Conservation (phyloP, 2,329 filamentous ascomycete genomes). For the Orbilia javanica region DNA sequence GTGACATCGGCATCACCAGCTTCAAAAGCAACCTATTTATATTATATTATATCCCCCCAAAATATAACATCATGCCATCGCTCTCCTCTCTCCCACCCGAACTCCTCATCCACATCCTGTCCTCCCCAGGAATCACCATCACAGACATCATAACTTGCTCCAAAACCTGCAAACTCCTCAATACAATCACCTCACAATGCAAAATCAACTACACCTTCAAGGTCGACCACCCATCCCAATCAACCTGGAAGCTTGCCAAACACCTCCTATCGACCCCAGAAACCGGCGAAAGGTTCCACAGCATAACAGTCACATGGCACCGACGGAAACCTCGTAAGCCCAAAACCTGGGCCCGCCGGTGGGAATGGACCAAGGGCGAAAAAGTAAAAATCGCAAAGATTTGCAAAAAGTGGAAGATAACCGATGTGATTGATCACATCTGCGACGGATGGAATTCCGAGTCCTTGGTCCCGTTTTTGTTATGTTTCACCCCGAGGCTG, state of each 20-base stretch:
- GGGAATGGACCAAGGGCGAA: constrained; percentile 9
- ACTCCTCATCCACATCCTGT: constrained; percentile 20
- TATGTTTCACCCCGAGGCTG: constrained; percentile 18
- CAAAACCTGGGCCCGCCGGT: constrained; percentile 11
- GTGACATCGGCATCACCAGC: too few species aligned
- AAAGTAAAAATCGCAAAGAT: background rate
- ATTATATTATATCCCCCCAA: too few species aligned
- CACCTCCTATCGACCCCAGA: background rate
- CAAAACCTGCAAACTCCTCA: constrained; percentile 1
- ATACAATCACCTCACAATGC: constrained; percentile 6
- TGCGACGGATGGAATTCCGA: constrained; percentile 17
- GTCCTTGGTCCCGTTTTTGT: constrained; percentile 20
- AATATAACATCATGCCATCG: background rate
- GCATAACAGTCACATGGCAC: constrained; percentile 28
- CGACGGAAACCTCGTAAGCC: constrained; percentile 11
- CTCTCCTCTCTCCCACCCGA: constrained; percentile 6
- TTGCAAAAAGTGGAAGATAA: background rate
- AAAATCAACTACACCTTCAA: constrained; percentile 27
- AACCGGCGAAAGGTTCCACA: constrained; percentile 16
- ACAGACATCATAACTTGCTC: background rate
- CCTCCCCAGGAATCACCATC: background rate
- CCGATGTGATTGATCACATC: background rate
- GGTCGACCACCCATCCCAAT: constrained; percentile 11
- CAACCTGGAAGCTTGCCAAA: constrained; percentile 10
- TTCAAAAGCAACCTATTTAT: too few species aligned